Conservation (phyloP, 2,329 filamentous ascomycete species). For the Mycosphaerella sp. region DNA sequence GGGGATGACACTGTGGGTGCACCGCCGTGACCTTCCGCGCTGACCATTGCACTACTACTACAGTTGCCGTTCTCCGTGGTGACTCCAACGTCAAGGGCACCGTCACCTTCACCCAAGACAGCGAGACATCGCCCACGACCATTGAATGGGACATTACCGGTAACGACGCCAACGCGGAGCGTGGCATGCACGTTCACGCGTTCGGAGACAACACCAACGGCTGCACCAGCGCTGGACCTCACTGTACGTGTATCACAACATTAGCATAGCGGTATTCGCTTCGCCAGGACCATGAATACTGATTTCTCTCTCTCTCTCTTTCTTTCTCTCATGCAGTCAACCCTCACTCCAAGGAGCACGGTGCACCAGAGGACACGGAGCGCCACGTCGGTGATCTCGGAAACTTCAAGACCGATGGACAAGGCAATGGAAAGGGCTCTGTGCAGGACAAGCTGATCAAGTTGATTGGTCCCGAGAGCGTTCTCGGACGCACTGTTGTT, state of each 20-base stretch:
- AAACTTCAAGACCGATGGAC: slow-evolving; percentile 90
- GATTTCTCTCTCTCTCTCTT: neutral
- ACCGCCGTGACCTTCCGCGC: slow-evolving; percentile 1
- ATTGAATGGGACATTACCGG: slow-evolving; percentile 89
- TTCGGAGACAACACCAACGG: slow-evolving; percentile 99
- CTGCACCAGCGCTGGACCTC: slow-evolving; percentile 95
- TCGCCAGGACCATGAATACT: neutral
- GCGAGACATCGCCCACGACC: slow-evolving; percentile 74
- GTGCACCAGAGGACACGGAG: slow-evolving; percentile 70
- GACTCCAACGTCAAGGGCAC: slow-evolving; percentile 93
- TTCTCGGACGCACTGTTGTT: slow-evolving; percentile 93
- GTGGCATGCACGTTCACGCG: slow-evolving; percentile 97
- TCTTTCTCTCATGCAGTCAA: slow-evolving; percentile 60
- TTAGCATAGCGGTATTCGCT: too few species aligned
- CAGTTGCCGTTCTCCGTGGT: slow-evolving; percentile 95
- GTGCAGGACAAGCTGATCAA: slow-evolving; percentile 78
- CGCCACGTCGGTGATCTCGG: slow-evolving; percentile 97
- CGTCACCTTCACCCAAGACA: slow-evolving; percentile 88
- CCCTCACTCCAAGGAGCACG: slow-evolving; percentile 87
- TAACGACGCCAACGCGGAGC: slow-evolving; percentile 90
- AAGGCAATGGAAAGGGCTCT: slow-evolving; percentile 82
- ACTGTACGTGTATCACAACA: slow-evolving; percentile 59
- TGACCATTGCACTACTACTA: slow-evolving; percentile 19
- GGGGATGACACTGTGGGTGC: neutral
- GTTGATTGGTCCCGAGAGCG: slow-evolving; percentile 91